These are phyloP conservation scores for Colletotrichum euphorbiae DNA, from an alignment of 2,329 filamentous ascomycete genomes.

Conservation along the genomic window DNA sequence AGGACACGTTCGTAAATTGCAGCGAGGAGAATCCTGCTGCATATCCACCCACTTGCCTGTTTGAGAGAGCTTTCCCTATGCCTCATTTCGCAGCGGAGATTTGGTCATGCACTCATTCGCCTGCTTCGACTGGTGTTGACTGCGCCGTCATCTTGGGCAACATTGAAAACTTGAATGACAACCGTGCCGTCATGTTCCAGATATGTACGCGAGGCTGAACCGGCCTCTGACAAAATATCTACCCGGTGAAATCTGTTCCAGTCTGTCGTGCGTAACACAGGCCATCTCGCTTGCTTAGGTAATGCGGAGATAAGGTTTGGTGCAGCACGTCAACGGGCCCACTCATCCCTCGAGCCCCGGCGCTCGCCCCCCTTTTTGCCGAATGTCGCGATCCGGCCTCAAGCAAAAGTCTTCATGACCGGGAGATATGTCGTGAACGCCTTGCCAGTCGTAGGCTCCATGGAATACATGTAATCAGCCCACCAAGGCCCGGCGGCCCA, in stretches of 20 bases:
- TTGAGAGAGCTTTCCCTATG: constrained; percentile 27
- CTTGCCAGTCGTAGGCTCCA: constrained; percentile 53
- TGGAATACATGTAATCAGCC: constrained; percentile 56
- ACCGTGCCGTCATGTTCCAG: constrained; percentile 16
- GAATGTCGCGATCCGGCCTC: neutral
- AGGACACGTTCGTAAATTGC: constrained; percentile 38
- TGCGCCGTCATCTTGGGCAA: neutral
- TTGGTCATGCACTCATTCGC: constrained; percentile 15
- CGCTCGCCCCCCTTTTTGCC: neutral
- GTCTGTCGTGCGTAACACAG: neutral
- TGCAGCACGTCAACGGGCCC: neutral
- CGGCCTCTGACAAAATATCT: constrained; percentile 21
- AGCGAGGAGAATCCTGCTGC: constrained; percentile 27
- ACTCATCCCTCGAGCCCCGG: neutral
- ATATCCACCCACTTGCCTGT: constrained; percentile 34
- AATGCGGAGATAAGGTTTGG: neutral
- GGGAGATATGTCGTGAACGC: constrained; percentile 46
- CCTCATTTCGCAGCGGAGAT: constrained; percentile 24
- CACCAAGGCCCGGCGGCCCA: constrained; percentile 64
- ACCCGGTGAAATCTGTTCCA: constrained; percentile 18
- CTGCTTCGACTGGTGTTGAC: neutral
- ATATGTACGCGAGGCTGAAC: constrained; percentile 19
- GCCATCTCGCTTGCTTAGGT: neutral
- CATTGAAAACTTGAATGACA: neutral
- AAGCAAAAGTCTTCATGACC: constrained; percentile 32